Evolutionary conservation across 2,329 filamentous ascomycete species (phyloP), one percentile per base, ranked within the genome.

Genomic region (Alternaria longipes): DNA sequence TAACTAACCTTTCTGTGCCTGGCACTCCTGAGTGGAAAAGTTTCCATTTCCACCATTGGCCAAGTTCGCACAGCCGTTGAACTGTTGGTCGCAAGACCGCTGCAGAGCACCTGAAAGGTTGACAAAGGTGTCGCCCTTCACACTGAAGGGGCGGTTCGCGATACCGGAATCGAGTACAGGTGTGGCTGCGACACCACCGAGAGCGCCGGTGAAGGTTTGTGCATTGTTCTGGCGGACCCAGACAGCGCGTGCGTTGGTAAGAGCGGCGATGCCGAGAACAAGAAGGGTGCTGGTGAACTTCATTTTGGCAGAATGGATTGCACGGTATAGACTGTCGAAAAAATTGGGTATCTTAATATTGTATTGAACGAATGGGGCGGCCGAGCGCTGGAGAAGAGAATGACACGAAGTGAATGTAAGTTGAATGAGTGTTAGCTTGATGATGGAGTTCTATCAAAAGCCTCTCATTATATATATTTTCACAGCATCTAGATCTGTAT

Each of bases 61-160:
- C 28, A 83, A 83, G 64, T 87, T 79, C 12, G 84, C 80, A 70
- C 89, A 91, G 4, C 74, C 78, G 69, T 89, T 90, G 79, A 87
- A 85, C 79, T 90, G 87, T 60, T 89, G 84, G 62, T 87, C 84
- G 72, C 89, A 91, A 36, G 86, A 84, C 47, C 89, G 82, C 76
- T 89, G 84, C 41, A 85, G 78, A 20, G 89, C 89, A 9, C 84
- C 85, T 3, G 74, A 78, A 65, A 85, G 74, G 72, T 85, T 85
- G 40, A 84, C 84, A 72, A 91, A 90, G 8, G 73, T 75, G 32
- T 66, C 73, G 14, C 69, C 73, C 38, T 70, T 71, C 52, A 78
- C 75, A 14, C 56, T 40, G 44, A 77, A 78, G 1, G 74, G 75
- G 8, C 73, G 38, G 81, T 87, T 79, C 81, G 80, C 69, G 30